Percentiles rank a stretch among this genome's conserved stretches.
Conservation (phyloP, 192 early-diverging fungal genomes). For the Haplosporangium gracile region DNA sequence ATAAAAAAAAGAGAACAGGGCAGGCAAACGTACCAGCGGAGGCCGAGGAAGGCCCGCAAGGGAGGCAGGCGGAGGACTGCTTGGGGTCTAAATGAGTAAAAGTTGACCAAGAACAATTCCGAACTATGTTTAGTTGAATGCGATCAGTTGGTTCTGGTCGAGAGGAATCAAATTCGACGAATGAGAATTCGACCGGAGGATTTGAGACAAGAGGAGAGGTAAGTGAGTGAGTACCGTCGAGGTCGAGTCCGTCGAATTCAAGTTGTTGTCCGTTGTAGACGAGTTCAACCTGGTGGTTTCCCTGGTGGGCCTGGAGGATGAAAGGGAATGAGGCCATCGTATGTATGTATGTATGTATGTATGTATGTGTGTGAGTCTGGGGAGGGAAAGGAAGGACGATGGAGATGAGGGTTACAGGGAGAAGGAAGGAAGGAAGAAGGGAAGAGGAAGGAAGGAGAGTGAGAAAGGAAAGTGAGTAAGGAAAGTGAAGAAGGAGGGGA, state of each 20-base stretch:
- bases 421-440: not conserved
- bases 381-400: not conserved
- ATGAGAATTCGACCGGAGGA: not conserved
- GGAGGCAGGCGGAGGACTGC: conserved; percentile 31
- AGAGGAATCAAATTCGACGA: not conserved
- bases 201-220: not conserved
- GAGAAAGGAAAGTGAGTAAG: not conserved
- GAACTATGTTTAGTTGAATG: not conserved
- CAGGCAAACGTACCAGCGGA: not conserved
- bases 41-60: conserved; percentile 30
- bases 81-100: conserved; percentile 18
- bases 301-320: conserved; percentile 26
- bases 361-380: too few relatives aligned
- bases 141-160: not conserved
- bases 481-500: not conserved
- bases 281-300: conserved; percentile 36
- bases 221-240: conserved; percentile 15
- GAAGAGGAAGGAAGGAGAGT: too few relatives aligned
- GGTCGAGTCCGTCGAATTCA: conserved; percentile 30
- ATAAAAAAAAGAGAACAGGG: not conserved
- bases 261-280: conserved; percentile 44
- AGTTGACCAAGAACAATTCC: not conserved
- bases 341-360: too few relatives aligned
- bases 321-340: conserved; percentile 48
- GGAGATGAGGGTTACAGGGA: not conserved